Evolutionary conservation across 106 monocot species (phyloP), one percentile per base, ranked within the genome.

Genomic region (Amphibolis antarctica): DNA sequence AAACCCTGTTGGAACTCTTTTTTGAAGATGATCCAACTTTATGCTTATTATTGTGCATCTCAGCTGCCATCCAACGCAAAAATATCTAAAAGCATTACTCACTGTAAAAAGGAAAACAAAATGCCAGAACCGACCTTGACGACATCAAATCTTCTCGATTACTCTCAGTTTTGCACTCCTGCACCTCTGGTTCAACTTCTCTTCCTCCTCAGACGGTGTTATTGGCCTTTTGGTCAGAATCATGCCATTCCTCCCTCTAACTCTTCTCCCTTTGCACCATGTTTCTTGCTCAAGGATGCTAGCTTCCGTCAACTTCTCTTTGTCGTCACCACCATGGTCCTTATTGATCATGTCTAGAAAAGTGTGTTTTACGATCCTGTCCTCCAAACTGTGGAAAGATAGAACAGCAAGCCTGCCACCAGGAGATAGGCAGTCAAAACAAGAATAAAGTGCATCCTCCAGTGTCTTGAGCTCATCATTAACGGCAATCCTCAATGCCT

Each of bases 341-440:
- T 29, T 69, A 6, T 76, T 73, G 28, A 87, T 85, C 15, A 98
- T 66, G 55, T 83, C 72, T n/a, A 98, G 90, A 73, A 91, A 98
- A 44, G 87, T 74, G 17, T 85, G 72, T 59, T 98, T 98, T 42
- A 98, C 98, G 11, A 90, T 91, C 59, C 98, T 84, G 53, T 88
- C 98, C 66, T 98, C 98, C 59, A 98, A 75, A 64, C 98, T 98
- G 70, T 91, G 98, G 68, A 98, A 98, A 48, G 98, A 91, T 46
- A 98, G 87, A 22, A 98, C 87, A 48, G 80, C 87, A 50, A 98
- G 98, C 18, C 87, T 84, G 18, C 91, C 90, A 63, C 91, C 91
- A 52, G 80, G 64, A 12, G 91, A 81, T 7, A 98, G 85, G 60
- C 83, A 85, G 66, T 91, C 85, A 63, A 91, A 98, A 49, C 85